Evolutionary conservation across 2,329 filamentous ascomycete genomes (phyloP).

Genomic region (Setomelanomma holmii): DNA sequence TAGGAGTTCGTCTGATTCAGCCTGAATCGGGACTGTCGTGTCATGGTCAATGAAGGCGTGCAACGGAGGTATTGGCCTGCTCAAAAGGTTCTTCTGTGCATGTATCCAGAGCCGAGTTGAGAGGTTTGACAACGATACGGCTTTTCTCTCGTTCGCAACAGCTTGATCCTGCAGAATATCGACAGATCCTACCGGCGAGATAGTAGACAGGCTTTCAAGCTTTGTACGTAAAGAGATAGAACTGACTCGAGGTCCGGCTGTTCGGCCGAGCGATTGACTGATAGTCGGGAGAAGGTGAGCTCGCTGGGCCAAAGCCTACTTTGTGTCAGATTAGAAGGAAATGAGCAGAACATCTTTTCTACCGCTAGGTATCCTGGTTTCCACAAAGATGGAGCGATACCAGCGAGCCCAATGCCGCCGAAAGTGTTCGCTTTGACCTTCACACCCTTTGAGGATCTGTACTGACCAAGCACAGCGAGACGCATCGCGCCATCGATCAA

Average conservation of each 20-base stretch:
- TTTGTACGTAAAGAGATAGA: constrained; percentile 27
- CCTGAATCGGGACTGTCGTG: background rate
- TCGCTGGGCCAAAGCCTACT: constrained; percentile 41
- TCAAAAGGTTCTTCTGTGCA: constrained; percentile 6
- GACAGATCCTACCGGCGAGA: no score
- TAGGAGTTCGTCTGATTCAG: constrained; percentile 16
- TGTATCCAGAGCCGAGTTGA: constrained; percentile 13
- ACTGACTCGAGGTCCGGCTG: constrained; percentile 4
- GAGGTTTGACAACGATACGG: background rate
- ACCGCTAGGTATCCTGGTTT: constrained; percentile 46
- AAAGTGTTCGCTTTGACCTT: constrained; percentile 44
- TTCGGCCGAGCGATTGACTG: constrained; percentile 40
- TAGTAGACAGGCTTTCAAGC: constrained; percentile 9
- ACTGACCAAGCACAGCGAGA: no score
- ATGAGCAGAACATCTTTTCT: background rate
- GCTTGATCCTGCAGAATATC: no score
- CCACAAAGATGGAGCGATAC: constrained; percentile 51
- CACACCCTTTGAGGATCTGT: constrained; percentile 26
- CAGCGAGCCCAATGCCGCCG: constrained; percentile 42
- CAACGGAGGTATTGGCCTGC: background rate
- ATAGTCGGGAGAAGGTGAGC: constrained; percentile 50
- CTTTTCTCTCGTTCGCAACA: no score
- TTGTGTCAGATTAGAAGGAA: constrained; percentile 10
- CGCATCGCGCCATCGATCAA: constrained; percentile 41
- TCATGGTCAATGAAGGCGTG: constrained; percentile 7